A percentile compares a stretch with the other conserved stretches of the same genome.
phyloP scores from a whole-genome alignment of 306 rosid genomes.

The Prunus mume region DNA sequence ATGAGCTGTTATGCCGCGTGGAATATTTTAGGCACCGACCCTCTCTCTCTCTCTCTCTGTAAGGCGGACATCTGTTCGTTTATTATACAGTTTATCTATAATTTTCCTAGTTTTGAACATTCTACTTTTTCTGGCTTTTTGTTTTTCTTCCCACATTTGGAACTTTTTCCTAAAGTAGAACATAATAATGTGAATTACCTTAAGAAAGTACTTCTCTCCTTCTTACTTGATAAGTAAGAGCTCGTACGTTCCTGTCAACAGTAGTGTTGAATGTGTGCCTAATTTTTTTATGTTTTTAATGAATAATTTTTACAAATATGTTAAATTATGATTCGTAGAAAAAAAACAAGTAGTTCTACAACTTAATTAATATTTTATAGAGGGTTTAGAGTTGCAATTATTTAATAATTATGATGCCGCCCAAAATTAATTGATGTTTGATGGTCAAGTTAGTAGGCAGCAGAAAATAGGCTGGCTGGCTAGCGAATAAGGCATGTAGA shows the following conservation, averaged over 20 bases:
- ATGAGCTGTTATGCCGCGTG: background rate
- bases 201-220: no score
- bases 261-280: no score
- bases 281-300: no score
- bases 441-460: no score
- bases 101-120: background rate
- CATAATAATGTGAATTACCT: no score
- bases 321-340: rapidly evolving
- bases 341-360: rapidly evolving
- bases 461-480: no score
- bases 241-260: rapidly evolving
- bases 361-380: no score
- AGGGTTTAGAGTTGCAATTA: background rate
- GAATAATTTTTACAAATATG: rapidly evolving
- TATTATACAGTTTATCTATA: background rate
- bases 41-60: background rate
- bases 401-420: background rate
- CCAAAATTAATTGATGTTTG: no score
- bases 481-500: background rate
- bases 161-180: background rate
- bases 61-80: no score
- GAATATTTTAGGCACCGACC: constrained; percentile 1
- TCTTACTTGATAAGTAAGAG: no score
- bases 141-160: background rate
- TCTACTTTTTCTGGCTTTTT: background rate